phyloP scores from a whole-genome alignment of 176 grass and related monocot genomes.

The Oryza brachyantha region DNA sequence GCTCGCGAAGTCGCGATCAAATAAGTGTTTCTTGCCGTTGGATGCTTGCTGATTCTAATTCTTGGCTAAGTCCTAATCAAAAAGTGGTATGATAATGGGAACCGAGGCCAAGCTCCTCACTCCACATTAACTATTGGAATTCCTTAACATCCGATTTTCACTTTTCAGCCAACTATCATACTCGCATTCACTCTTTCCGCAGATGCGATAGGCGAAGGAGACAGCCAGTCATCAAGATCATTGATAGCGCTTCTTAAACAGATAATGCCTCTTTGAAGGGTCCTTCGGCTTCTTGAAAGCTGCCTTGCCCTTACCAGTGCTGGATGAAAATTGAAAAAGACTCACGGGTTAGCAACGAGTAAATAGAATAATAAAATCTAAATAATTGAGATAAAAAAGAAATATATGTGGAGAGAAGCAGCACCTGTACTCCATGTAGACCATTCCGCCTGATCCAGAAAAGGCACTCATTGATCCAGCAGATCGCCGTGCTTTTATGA shows the following conservation, averaged over 20 bases:
- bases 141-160: too few relatives aligned
- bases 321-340: constrained; percentile 44
- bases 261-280: constrained; percentile 70
- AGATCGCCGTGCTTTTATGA: constrained; percentile 59
- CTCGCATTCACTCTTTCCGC: neutral
- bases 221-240: neutral
- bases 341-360: neutral
- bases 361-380: neutral
- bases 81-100: neutral
- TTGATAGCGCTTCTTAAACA: constrained; percentile 82
- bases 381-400: neutral
- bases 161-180: neutral
- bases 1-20: neutral
- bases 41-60: neutral
- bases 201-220: neutral
- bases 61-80: neutral
- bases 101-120: neutral
- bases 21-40: neutral
- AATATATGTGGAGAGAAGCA: neutral
- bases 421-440: constrained; percentile 94
- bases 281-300: constrained; percentile 69
- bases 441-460: constrained; percentile 74
- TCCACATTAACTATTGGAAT: neutral
- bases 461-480: constrained; percentile 74
- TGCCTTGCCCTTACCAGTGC: constrained; percentile 68